Evolutionary conservation across 2,329 filamentous ascomycete species (phyloP), one percentile per base, ranked within the genome.

Genomic region (Hymenotorrendiella dingleyae): DNA sequence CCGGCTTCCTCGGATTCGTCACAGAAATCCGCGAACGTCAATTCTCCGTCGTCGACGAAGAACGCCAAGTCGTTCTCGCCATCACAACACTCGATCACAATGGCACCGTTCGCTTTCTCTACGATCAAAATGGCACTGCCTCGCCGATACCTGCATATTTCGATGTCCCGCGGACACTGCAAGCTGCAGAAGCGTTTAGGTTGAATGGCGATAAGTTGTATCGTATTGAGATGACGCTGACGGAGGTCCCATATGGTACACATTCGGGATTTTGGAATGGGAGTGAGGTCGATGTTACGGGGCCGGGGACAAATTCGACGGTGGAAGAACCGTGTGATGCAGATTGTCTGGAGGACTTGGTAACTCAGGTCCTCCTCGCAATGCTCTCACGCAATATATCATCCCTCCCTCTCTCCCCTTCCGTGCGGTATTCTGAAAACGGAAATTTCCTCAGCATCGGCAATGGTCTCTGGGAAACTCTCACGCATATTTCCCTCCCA

Each of bases 171-270:
- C 17, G 42, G 12, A 27, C 20, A 11, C 11, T 34, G 33, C 12
- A 37, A 14, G 40, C 24, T 29, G 28, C 24, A 9, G 40, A 43
- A 14, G 33, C 33, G n/a, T 43, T 43, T 27, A 33, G 27, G 4
- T 14, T 43, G 19, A 22, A 20, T 17, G 40, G 34, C 6, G 24
- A 43, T 4, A 43, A 43, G n/a, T 19, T 43, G 20, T 43, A 23
- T n/a, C 14, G 40, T 1, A 43, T 43, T 30, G 40, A 43, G 34
- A 43, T 43, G 40, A 43, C 33, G 14, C 17, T 37, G 26, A 43
- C 16, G 6, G 40, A 43, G 14, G 19, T 43, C 24, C 40, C 40
- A 6, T 43, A 43, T 30, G 33, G 40, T 6, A 43, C 30, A 26
- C 24, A 17, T 14, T 37, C 33, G 3, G 33, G 33, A 8, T 43